Evolutionary conservation across 2,329 filamentous ascomycete species (phyloP).

Genomic region (Diaporthe helianthi): DNA sequence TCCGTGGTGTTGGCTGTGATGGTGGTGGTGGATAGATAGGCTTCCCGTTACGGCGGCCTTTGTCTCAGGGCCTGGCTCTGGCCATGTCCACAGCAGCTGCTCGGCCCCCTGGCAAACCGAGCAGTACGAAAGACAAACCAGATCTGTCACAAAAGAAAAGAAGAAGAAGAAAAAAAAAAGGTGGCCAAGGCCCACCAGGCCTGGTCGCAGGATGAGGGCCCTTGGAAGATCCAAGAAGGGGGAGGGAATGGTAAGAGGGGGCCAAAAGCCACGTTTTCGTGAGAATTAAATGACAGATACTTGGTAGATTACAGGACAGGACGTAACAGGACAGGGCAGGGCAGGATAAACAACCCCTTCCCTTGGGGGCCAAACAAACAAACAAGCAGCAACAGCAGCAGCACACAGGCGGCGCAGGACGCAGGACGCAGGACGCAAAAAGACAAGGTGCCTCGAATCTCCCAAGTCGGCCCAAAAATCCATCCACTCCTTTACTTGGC

Average conservation of each 20-base stretch:
- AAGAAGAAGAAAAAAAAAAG: no score
- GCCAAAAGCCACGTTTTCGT: conserved; percentile 27
- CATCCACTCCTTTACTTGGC: no score
- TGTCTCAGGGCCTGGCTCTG: neutral
- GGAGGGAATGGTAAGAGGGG: neutral
- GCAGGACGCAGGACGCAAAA: no score
- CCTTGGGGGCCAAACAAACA: neutral
- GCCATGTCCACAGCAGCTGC: neutral
- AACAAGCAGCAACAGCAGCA: neutral
- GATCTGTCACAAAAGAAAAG: conserved; percentile 7
- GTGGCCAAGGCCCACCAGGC: neutral
- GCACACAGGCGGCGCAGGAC: neutral
- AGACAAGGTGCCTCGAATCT: neutral
- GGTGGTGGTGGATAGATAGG: no score
- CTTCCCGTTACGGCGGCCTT: no score
- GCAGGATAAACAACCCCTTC: neutral
- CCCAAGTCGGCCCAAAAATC: neutral
- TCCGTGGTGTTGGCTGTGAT: no score
- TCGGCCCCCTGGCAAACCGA: neutral
- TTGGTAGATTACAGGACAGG: no score
- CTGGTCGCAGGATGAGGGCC: conserved; percentile 3
- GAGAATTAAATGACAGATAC: no score
- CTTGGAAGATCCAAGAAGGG: neutral
- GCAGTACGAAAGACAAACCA: neutral
- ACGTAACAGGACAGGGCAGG: neutral